phyloP scores from a whole-genome alignment of 352 stramenopile genomes.

The Pythium oligandrum region DNA sequence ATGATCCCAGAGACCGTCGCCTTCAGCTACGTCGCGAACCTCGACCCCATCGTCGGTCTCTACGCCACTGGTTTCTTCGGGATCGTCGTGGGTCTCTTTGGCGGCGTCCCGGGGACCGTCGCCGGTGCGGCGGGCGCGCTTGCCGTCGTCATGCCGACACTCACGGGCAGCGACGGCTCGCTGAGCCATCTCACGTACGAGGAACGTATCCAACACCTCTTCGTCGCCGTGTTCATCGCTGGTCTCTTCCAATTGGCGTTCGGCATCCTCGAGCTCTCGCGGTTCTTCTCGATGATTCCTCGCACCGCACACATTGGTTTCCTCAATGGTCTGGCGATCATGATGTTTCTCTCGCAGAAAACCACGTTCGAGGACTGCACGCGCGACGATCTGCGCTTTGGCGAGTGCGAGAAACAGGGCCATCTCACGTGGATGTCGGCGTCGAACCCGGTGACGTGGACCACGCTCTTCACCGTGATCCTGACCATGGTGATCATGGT shows the following conservation, averaged over 20 bases:
- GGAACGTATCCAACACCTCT: conserved; percentile 80
- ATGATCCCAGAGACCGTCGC: conserved; percentile 93
- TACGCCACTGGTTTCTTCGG: conserved; percentile 92
- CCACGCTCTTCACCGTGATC: conserved; percentile 63
- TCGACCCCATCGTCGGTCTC: conserved; percentile 85
- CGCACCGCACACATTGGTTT: conserved; percentile 95
- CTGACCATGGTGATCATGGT: conserved; percentile 88
- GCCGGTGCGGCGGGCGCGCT: conserved; percentile 87
- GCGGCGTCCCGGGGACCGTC: conserved; percentile 84
- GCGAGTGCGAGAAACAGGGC: conserved; percentile 64
- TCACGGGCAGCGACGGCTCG: conserved; percentile 51
- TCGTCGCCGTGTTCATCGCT: conserved; percentile 82
- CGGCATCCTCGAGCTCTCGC: conserved; percentile 77
- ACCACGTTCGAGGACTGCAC: conserved; percentile 86
- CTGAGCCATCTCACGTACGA: conserved; percentile 56
- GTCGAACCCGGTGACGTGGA: conserved; percentile 45
- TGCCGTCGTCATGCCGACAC: conserved; percentile 86
- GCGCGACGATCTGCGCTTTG: conserved; percentile 49
- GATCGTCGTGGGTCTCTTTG: conserved; percentile 83
- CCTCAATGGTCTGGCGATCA: conserved; percentile 92
- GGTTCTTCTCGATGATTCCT: conserved; percentile 91
- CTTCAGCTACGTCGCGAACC: conserved; percentile 90
- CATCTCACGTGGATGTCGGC: conserved; percentile 74
- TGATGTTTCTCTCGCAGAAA: conserved; percentile 94
- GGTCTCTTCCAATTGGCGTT: conserved; percentile 85